Conservation (phyloP, 2,329 filamentous ascomycete genomes). For the Clathrospora elynae region DNA sequence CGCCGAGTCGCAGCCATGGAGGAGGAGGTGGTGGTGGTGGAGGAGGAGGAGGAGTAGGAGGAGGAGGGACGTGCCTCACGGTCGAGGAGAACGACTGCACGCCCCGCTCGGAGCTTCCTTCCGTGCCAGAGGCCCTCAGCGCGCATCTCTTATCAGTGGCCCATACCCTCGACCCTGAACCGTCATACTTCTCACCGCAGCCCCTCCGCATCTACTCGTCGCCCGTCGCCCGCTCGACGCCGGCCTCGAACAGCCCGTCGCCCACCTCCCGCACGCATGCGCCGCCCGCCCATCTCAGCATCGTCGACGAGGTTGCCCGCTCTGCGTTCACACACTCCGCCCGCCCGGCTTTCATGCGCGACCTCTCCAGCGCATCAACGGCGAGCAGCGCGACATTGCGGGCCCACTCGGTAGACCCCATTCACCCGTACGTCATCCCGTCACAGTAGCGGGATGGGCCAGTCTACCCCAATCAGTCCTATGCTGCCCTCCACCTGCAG, state of each 20-base stretch:
- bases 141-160: constrained; percentile 25
- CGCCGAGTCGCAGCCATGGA: constrained; percentile 14
- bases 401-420: constrained; percentile 36
- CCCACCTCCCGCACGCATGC: constrained; percentile 38
- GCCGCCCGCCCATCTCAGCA: constrained; percentile 32
- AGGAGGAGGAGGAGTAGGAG: too few species aligned
- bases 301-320: constrained; percentile 13
- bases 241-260: constrained; percentile 39
- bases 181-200: constrained; percentile 49
- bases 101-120: constrained; percentile 49
- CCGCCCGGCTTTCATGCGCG: constrained; percentile 49
- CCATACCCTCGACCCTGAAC: constrained; percentile 35
- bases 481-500: constrained; percentile 55
- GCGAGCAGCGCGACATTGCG: constrained; percentile 51
- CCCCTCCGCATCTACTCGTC: constrained; percentile 43
- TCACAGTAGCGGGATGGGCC: constrained; percentile 41
- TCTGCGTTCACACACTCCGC: constrained; percentile 26
- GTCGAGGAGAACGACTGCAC: constrained; percentile 47
- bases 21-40: too few species aligned
- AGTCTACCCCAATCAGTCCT: constrained; percentile 57
- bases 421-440: constrained; percentile 23
- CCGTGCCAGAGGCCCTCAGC: constrained; percentile 32
- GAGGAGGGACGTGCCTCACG: too few species aligned
- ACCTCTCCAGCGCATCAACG: constrained; percentile 50
- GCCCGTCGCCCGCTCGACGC: constrained; percentile 37